phyloP scores from a whole-genome alignment of 2,329 filamentous ascomycete genomes.

The Alternaria solani region DNA sequence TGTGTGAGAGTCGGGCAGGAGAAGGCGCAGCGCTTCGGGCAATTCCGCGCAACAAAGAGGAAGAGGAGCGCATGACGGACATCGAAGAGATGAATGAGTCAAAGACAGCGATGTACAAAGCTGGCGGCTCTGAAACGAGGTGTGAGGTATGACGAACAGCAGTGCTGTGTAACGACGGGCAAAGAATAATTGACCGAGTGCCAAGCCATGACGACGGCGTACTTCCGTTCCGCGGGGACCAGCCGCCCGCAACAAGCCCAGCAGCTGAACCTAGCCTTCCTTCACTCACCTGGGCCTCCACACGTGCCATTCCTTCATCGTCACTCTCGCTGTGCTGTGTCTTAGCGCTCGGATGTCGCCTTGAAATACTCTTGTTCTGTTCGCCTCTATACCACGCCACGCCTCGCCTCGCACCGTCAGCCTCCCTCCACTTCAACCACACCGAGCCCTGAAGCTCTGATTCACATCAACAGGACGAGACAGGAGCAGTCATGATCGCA shows the following conservation, averaged over 20 bases:
- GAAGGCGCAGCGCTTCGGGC: conserved; percentile 29
- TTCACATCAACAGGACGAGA: background rate
- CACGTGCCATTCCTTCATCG: background rate
- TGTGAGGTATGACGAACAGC: background rate
- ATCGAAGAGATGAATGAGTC: background rate
- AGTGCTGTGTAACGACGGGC: background rate
- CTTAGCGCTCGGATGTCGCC: background rate
- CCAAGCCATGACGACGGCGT: conserved; percentile 27
- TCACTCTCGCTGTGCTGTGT: background rate
- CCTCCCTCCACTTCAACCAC: conserved; percentile 9
- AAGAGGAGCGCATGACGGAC: conserved; percentile 35
- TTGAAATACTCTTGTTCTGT: background rate
- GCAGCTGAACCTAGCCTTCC: background rate
- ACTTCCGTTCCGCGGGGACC: conserved; percentile 8
- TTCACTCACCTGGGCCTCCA: conserved; percentile 5
- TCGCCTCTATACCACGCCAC: background rate
- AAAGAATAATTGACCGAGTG: conserved; percentile 18
- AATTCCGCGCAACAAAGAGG: conserved; percentile 35
- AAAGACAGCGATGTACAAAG: background rate
- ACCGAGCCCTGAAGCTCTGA: background rate
- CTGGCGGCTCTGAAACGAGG: background rate
- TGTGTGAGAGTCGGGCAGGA: conserved; percentile 17
- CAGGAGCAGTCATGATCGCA: conserved; percentile 56
- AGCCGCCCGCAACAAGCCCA: conserved; percentile 10
- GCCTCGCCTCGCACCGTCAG: background rate